These are phyloP conservation scores for Monosporascus sp. DNA, from an alignment of 2,329 filamentous ascomycete genomes.

Conservation along the genomic window DNA sequence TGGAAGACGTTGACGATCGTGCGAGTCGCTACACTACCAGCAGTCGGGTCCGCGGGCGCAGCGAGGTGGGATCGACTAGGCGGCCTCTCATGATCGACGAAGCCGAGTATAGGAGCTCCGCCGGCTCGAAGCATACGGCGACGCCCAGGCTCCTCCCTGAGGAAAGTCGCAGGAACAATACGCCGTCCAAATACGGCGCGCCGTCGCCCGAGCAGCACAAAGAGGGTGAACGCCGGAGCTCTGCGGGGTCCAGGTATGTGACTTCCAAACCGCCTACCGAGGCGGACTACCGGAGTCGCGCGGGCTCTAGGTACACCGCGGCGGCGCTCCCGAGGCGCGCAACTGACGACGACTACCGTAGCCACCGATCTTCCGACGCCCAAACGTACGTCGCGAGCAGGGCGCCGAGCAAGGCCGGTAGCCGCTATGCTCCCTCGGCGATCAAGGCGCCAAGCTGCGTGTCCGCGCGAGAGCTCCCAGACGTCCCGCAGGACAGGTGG, in stretches of 20 bases:
- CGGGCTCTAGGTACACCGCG: slow-evolving; percentile 14
- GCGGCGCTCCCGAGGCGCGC: slow-evolving; percentile 9
- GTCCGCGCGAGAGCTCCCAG: slow-evolving; percentile 2
- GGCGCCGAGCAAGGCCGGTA: slow-evolving; percentile 1
- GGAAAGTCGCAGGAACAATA: slow-evolving; percentile 9
- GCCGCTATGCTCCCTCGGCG: neutral
- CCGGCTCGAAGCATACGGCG: slow-evolving; percentile 30
- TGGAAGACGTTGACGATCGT: slow-evolving; percentile 36
- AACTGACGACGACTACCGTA: slow-evolving; percentile 14
- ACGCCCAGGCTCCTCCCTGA: slow-evolving; percentile 24
- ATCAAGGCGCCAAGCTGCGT: neutral
- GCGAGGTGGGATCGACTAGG: slow-evolving; percentile 32
- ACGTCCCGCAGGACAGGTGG: slow-evolving; percentile 15
- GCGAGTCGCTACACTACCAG: slow-evolving; percentile 34
- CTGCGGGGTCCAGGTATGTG: slow-evolving; percentile 2
- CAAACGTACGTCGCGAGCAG: neutral
- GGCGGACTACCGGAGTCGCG: slow-evolving; percentile 22
- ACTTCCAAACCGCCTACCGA: slow-evolving; percentile 2
- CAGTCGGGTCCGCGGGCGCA: slow-evolving; percentile 34
- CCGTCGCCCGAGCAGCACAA: neutral
- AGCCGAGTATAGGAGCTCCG: slow-evolving; percentile 36
- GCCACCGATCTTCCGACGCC: slow-evolving; percentile 12
- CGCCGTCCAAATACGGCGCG: neutral
- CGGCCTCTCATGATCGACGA: slow-evolving; percentile 37
- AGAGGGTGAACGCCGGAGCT: slow-evolving; percentile 1